Conservation (phyloP, 108 stramenopile species). For the Cyclostephanos tholiformis region DNA sequence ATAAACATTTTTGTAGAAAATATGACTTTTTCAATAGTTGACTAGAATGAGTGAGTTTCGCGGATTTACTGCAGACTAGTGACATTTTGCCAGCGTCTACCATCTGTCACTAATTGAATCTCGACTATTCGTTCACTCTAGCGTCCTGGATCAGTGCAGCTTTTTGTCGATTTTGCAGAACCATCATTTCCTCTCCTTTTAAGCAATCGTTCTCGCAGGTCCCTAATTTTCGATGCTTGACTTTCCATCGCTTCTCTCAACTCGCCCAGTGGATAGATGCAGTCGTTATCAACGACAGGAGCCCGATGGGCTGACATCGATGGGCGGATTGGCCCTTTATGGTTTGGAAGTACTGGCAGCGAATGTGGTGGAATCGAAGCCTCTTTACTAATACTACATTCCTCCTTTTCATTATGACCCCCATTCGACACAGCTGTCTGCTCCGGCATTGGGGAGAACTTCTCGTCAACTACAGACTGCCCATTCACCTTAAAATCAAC, state of each 20-base stretch:
- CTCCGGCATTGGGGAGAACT: neutral
- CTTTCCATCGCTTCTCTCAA: conserved; percentile 45
- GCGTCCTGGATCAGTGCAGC: too few relatives aligned
- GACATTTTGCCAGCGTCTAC: too few relatives aligned
- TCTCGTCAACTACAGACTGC: neutral
- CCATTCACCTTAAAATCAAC: neutral
- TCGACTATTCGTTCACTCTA: too few relatives aligned
- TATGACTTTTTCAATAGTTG: too few relatives aligned
- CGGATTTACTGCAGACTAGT: too few relatives aligned
- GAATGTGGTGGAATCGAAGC: neutral
- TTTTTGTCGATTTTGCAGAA: neutral
- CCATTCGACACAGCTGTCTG: neutral
- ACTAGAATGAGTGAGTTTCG: too few relatives aligned
- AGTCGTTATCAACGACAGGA: neutral
- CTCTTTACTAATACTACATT: too few relatives aligned
- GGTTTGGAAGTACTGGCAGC: neutral
- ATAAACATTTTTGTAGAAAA: too few relatives aligned
- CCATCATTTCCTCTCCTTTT: neutral
- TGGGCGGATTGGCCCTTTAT: neutral
- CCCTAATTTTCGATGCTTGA: conserved; percentile 40
- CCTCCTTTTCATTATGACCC: neutral
- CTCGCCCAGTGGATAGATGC: conserved; percentile 13
- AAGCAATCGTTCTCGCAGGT: conserved; percentile 36
- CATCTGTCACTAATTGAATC: too few relatives aligned
- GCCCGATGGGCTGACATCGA: conserved; percentile 9